Evolutionary conservation across 805 yeast species (phyloP), one percentile per base, ranked within the genome.

Genomic region (Wickerhamiella australiensis): DNA sequence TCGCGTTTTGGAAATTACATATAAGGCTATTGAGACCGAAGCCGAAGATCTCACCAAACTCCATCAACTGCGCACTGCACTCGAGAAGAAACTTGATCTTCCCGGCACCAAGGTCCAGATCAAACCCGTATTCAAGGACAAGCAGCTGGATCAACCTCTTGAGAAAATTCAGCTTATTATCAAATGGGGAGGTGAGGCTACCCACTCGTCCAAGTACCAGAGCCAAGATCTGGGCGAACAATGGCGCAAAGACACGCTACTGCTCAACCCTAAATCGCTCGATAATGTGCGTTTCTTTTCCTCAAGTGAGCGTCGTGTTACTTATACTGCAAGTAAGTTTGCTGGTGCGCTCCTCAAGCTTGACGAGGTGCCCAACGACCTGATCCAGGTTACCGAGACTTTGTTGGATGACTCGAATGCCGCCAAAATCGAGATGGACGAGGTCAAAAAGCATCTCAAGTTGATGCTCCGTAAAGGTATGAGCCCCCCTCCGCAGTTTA

Each of bases 151-250:
- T 13, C 63, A 58, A 11, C 79, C 80, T 29, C 92, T 92, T 18
- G 96, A 90, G 56, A 92, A 92, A 63, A 96, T 90, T 21, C 98
- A 92, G 65, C 80, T 92, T 54, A 94, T 92, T 54, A 71, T 92
- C 59, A 92, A 92, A 64, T 92, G 98, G 98, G 98, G 98, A 59
- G 99, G 99, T 55, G 99, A 92, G 65, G 96, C 98, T 5, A 92
- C 99, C 1, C 99, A 92, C 65, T 87, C 96, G 9, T 96, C 97
- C 1, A 77, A 81, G 54, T 84, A 86, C 63, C 99, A 92, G 68
- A 94, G 96, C 1, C 76, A 81, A 25, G 99, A 92, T 65, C 77
- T 92, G 17, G 99, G 98, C 48, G 97, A 90, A 62, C 96, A 88
- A 66, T 75, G 84, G 69, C 79, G 98, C 60, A 95, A 90, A 63